Base-by-base conservation (phyloP, 768 basidiomycete species). In the Lactifluus subvellereus region DNA sequence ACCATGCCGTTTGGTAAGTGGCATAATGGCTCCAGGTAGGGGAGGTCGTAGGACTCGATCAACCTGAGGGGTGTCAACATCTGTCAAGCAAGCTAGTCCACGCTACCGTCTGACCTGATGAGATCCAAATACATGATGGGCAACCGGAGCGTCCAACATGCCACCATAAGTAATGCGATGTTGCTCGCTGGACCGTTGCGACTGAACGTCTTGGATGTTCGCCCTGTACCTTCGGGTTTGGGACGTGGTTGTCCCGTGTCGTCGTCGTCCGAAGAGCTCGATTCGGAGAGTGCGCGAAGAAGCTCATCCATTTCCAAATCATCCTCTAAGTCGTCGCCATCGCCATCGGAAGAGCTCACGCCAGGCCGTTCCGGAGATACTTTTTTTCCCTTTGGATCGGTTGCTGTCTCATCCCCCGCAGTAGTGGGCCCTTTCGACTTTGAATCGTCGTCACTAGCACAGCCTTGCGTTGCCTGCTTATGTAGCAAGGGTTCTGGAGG, bases 51-150 rank as follows among this genome's bases (percentile, higher is more conserved):
- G 37, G 76, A 75, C 71, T 94, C 89, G 49, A 94, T 86, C 60
- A 86, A 72, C 57, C 93, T 95, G 57, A 14, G 4, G 16, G 6
- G 30, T 30, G 51, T 53, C 62, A 51, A 51, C 27, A 54, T 42
- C 51, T 37, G 14, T 22, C 51, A 13, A 33, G 11, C 35, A 42
- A 13, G 27, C n/a, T 4, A 8, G 6, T 47, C 30, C 13, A 52
- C 33, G 59, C 11, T 18, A 48, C 10, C 7, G 11, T 37, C 40
- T 65, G 69, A 89, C 94, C 77, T 78, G 49, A 85, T 79, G 54
- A 96, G 80, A 70, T 97, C 93, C 69, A 79, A 80, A 69, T 86
- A 89, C 68, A 89, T 76, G 11, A 89, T 76, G 0, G 94, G 92
- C 42, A 94, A 72, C 20, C 94, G 80, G 72, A 95, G 70, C 22